A percentile compares a stretch with the other conserved stretches of the same genome.
Conservation (phyloP, 2,329 filamentous ascomycete species). For the Penicillium aurantiogriseum region DNA sequence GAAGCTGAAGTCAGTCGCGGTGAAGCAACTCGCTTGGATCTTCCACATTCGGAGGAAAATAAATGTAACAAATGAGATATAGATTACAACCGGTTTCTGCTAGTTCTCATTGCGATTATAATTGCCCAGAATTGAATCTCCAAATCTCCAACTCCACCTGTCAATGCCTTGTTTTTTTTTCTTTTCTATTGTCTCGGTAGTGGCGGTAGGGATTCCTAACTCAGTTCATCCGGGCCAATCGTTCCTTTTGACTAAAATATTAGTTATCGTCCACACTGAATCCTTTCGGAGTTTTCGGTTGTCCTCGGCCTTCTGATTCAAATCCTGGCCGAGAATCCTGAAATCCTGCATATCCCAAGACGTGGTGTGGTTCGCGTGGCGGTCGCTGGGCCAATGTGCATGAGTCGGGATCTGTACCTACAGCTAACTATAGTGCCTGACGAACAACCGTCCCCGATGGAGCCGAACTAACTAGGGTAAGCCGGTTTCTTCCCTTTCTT, state of each 20-base stretch:
- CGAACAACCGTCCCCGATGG: neutral
- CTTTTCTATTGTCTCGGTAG: constrained; percentile 10
- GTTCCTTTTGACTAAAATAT: neutral
- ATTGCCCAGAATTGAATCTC: neutral
- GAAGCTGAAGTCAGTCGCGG: constrained; percentile 8
- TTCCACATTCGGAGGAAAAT: neutral
- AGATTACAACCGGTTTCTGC: neutral
- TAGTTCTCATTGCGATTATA: neutral
- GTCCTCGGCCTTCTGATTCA: constrained; percentile 9
- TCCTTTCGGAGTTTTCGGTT: constrained; percentile 1
- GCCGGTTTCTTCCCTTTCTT: constrained; percentile 5
- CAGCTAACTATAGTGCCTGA: neutral
- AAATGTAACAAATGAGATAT: neutral
- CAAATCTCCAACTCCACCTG: constrained; percentile 4
- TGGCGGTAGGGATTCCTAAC: neutral
- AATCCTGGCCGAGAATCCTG: constrained; percentile 12
- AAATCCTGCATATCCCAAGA: constrained; percentile 8
- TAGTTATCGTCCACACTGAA: neutral
- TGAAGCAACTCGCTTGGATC: neutral
- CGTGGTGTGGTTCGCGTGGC: constrained; percentile 9
- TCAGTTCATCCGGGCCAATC: constrained; percentile 3
- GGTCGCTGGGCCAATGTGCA: constrained; percentile 2
- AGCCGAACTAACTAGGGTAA: constrained; percentile 10
- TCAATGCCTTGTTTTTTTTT: constrained; percentile 15
- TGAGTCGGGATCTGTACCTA: constrained; percentile 16